Base-by-base conservation (phyloP, 2,329 filamentous ascomycete genomes). In the Diaporthe nobilis region DNA sequence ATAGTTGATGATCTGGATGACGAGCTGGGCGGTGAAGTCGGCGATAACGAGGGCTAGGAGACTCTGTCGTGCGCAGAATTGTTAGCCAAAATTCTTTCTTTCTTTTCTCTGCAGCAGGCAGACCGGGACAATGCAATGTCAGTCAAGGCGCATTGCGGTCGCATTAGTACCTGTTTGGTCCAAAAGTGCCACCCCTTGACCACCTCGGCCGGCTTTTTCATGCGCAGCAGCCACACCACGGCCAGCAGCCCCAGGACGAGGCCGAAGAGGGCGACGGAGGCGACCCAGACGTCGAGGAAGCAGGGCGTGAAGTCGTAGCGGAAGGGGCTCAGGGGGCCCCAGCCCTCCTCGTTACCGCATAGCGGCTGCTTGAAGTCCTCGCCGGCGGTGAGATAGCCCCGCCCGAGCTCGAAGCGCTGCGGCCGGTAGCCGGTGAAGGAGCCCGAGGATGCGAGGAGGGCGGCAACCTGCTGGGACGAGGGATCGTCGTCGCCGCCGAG, bases 291-390 rank as follows among this genome's bases (percentile, higher is more conserved):
- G 83, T 99, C 97, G 81, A 98, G 92, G 83, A 99, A 99, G 87
- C 97, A 99, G 55, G 97, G 96, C 22, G 97, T 98, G 81, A 99
- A 95, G 86, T 99, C 97, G 85, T 95, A 98, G 83, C 96, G 90
- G 79, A 92, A 89, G 49, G 93, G 92, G 85, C 95, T 98, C 82
- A 99, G 83, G 31, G 97, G 97, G 1, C 97, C 97, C 97, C 97
- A 99, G 81, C 97, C 97, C 85, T 98, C 96, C 73, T 89, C 88
- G 85, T 98, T 97, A 83, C 94, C 92, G 86, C 96, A 98, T 84
- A 98, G 88, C 75, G 94, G 92, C 83, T 97, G 94, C 78, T 86
- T 86, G 81, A 87, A 86, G 42, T 83, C 77, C 73, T 83, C 80
- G 42, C 85, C 84, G n/a, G 88, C 85, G 76, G 84, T 88, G 77